Conservation (phyloP, 208 protist genomes). For the Leishmania major region DNA sequence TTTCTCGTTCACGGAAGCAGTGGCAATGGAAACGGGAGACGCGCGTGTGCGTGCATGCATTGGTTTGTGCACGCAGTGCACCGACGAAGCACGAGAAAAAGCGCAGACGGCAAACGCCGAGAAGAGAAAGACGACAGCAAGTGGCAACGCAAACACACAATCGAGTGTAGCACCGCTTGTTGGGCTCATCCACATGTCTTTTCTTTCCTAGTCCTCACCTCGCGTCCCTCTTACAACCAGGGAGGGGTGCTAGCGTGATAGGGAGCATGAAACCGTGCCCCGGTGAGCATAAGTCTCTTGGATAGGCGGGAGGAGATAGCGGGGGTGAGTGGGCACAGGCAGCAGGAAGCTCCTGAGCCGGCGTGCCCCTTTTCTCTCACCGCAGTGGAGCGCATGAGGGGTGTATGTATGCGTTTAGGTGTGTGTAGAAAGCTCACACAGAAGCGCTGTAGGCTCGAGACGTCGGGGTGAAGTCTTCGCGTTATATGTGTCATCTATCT, state of each 20-base stretch:
- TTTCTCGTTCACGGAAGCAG: neutral
- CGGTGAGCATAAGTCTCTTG: neutral
- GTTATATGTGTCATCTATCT: neutral
- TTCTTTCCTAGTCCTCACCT: neutral
- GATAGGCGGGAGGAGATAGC: neutral
- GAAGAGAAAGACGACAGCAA: neutral
- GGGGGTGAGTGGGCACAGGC: neutral
- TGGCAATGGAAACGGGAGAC: neutral
- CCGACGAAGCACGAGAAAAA: neutral
- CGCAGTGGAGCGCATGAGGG: neutral
- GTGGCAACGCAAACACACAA: neutral
- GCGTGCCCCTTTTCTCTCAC: no score
- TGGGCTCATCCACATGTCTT: neutral
- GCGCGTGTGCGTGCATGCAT: neutral
- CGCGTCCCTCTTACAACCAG: neutral
- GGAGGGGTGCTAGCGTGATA: neutral
- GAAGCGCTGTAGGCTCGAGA: neutral
- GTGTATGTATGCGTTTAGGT: constrained; percentile 2
- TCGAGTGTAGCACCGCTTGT: neutral
- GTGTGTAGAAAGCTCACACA: neutral
- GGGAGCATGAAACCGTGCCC: neutral
- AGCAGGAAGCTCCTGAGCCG: neutral
- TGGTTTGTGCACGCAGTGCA: neutral
- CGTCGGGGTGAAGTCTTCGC: neutral
- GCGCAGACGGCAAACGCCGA: neutral